Evolutionary conservation across 129 eudicot genomes (phyloP), one percentile per base, ranked within the genome.

Genomic region (Escallonia herrerae): DNA sequence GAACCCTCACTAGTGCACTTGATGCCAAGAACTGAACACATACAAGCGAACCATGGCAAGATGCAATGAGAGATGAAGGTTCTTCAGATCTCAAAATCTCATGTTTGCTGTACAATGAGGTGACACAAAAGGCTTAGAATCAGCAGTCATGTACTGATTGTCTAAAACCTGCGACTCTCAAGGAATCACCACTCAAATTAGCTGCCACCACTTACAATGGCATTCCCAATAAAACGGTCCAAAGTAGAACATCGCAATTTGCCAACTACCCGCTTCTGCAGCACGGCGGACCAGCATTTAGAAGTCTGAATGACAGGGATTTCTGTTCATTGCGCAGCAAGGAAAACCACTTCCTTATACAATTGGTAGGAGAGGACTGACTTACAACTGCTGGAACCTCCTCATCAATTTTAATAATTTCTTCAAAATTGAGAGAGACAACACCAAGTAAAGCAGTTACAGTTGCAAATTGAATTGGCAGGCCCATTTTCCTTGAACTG

Each of bases 381-480:
- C 63, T 69, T 40, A 39, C 65, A 69, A 33, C 63, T 61, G 69
- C 56, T 10, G 66, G 46, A 13, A 50, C 60, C 45, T 76, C 81
- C 33, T 4, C 47, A 56, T 58, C 42, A 40, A 43, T 75, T 61
- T 86, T 74, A 44, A 82, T 58, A 67, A 86, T 10, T 51, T 83
- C 90, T 72, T 77, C 81, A 37, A 86, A 82, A 65, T 77, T 72
- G 49, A 62, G 52, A 47, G 85, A 65, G 15, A 72, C 67, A 54
- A 83, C 70, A 56, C 85, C 86, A 62, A 84, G 56, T 72, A 90
- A 80, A 61, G 90, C 83, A 39, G 49, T 79, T 54, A 82, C 73
- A 51, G 80, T 68, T 15, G 90, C 85, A 50, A 82, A 70, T 69
- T 84, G 87, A 43, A 78, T 60, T 10, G 79, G 66, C 62, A 71